phyloP scores from a whole-genome alignment of 2,329 filamentous ascomycete genomes.

The Penicillium sp. region DNA sequence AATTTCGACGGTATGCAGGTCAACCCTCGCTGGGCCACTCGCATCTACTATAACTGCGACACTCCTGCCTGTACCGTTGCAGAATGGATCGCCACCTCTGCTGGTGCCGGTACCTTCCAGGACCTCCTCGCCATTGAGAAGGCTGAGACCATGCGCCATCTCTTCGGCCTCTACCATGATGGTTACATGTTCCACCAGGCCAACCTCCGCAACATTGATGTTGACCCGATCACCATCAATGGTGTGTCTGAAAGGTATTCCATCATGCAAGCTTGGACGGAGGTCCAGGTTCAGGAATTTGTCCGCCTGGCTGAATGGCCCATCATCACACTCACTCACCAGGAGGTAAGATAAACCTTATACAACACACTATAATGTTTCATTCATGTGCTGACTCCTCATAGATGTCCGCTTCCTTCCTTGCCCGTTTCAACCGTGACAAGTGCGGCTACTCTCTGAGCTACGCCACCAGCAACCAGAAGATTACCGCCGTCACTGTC shows the following conservation, averaged over 20 bases:
- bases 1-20: conserved; percentile 57
- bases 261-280: conserved; percentile 58
- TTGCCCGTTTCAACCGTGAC: conserved; percentile 54
- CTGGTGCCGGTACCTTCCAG: conserved; percentile 52
- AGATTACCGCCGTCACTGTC: conserved; percentile 53
- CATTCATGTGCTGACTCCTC: background rate
- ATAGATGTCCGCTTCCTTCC: conserved; percentile 49
- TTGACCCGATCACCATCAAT: conserved; percentile 49
- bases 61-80: conserved; percentile 54
- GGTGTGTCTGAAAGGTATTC: conserved; percentile 48
- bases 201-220: conserved; percentile 55
- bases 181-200: conserved; percentile 65
- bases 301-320: conserved; percentile 55
- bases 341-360: conserved; percentile 42
- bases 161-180: conserved; percentile 56
- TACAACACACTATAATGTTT: background rate
- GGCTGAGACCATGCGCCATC: conserved; percentile 54
- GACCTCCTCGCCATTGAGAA: conserved; percentile 53
- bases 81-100: conserved; percentile 61
- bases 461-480: conserved; percentile 45
- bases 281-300: conserved; percentile 54
- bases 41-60: conserved; percentile 65
- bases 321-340: conserved; percentile 55
- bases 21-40: conserved; percentile 59
- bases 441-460: conserved; percentile 50